Evolutionary conservation across 2,329 filamentous ascomycete species (phyloP), one percentile per base, ranked within the genome.

Genomic region (Xylariaceae sp.): DNA sequence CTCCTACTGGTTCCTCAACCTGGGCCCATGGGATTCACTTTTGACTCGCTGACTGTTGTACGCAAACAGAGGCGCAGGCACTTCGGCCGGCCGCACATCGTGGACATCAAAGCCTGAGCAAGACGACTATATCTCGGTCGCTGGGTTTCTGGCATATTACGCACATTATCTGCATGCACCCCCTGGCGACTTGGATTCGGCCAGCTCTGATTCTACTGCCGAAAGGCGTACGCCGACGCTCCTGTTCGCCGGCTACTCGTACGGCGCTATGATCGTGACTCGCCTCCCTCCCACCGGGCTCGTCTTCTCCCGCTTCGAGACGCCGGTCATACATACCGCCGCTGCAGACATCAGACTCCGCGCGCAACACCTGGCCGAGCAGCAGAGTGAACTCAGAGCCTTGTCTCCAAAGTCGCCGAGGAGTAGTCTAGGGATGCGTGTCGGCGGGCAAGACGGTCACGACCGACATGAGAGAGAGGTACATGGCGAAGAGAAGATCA

Each of bases 81-180:
- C 75, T 22, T 94, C 89, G 0, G 80, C 81, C 47, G 90, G 90
- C 5, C 79, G 79, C 44, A 96, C 91, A 0, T 92, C 88, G 19
- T 99, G 92, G 92, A 90, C 88, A 1, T 86, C 85, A 4, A 87
- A 82, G 58, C 81, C 89, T 0, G 94, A 97, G 65, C 74, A 85
- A 32, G 81, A 80, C 36, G 94, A 99, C 66, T 97, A 95, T 68
- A 79, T 81, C 44, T 89, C 90, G 10, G 80, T 95, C 22, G 81
- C 85, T n/a, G 90, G 85, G 9, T 92, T 96, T 63, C 74, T 95
- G 60, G 69, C 86, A 38, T 78, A 86, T 60, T 96, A 95, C 62
- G 69, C 90, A 38, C 78, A 85, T 54, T 71, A 75, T 47, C 71
- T 90, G 50, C 69, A 77, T 38, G 69, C 71, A n/a, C 41, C 53